Evolutionary conservation across 2,329 filamentous ascomycete genomes (phyloP).

Genomic region (Botrytis sinoallii): DNA sequence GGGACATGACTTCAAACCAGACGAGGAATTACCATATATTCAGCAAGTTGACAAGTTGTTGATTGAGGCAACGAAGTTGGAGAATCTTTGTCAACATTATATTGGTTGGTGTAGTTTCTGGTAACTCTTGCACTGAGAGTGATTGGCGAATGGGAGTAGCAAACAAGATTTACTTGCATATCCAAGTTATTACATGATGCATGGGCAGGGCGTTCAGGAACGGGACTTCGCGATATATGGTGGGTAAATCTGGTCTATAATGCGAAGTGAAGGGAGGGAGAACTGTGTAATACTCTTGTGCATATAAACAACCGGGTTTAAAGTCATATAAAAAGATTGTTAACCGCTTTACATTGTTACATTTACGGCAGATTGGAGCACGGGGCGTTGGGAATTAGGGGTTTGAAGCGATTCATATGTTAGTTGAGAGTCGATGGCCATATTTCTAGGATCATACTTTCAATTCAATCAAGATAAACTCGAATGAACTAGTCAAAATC

Average conservation of each 20-base stretch:
- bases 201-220: slow-evolving; percentile 4
- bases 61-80: slow-evolving; percentile 90
- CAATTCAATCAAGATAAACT: neutral
- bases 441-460: neutral
- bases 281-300: slow-evolving; percentile 15
- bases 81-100: slow-evolving; percentile 98
- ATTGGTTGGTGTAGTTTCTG: slow-evolving; percentile 99
- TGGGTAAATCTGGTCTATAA: neutral
- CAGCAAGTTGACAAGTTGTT: slow-evolving; percentile 93
- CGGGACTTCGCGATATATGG: neutral
- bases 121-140: slow-evolving; percentile 45
- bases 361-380: neutral
- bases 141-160: neutral
- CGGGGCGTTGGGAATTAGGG: neutral
- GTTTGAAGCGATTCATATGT: neutral
- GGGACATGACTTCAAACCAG: slow-evolving; percentile 83
- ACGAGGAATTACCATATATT: slow-evolving; percentile 79
- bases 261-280: neutral
- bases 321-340: neutral
- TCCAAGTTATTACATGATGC: neutral
- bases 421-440: neutral
- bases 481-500: neutral
- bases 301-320: neutral
- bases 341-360: neutral
- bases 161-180: neutral